phyloP scores from a whole-genome alignment of 2,329 filamentous ascomycete species.

The Hypoxylon rubiginosum region DNA sequence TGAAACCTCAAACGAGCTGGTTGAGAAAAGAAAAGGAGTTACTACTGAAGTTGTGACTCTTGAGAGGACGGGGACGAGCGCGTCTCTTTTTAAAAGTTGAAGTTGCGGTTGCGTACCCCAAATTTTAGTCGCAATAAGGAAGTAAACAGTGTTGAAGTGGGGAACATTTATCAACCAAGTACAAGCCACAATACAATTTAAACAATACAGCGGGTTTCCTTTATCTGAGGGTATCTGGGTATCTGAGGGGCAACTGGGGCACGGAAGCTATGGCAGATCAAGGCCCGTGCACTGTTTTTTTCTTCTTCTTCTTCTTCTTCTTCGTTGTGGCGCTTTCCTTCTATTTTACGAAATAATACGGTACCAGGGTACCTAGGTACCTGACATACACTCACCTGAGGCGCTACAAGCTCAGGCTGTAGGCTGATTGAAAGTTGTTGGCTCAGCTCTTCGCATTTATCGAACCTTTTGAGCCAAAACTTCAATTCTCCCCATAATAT shows the following conservation, averaged over 20 bases:
- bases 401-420: neutral
- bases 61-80: constrained; percentile 22
- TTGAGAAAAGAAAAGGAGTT: constrained; percentile 23
- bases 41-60: constrained; percentile 18
- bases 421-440: neutral
- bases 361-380: neutral
- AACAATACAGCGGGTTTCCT: constrained; percentile 3
- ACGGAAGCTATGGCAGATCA: constrained; percentile 19
- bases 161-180: constrained; percentile 20
- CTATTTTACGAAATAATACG: neutral
- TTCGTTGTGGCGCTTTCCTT: constrained; percentile 20
- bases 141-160: constrained; percentile 43
- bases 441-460: neutral
- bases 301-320: no score
- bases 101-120: constrained; percentile 41
- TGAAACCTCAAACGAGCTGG: neutral
- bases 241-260: constrained; percentile 28
- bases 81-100: constrained; percentile 38
- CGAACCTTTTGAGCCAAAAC: constrained; percentile 3
- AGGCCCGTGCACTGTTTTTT: constrained; percentile 7
- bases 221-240: constrained; percentile 31
- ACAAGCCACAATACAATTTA: constrained; percentile 28
- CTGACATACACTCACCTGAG: neutral
- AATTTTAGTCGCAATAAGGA: constrained; percentile 38
- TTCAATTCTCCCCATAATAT: constrained; percentile 25